Base-by-base conservation (phyloP, 805 yeast genomes). In the Candida alai region DNA sequence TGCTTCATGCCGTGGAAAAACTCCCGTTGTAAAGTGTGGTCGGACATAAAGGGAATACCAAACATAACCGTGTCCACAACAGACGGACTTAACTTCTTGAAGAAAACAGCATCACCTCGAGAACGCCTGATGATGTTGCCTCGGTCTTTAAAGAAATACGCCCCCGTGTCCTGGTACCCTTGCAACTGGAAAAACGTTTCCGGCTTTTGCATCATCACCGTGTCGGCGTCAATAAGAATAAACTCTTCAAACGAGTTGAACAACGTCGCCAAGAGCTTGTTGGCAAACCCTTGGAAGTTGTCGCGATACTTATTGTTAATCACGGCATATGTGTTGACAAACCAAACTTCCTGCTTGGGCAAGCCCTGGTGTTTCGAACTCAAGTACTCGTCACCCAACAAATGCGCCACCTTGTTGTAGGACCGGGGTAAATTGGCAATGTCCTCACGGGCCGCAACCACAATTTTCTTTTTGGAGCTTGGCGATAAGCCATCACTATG, bases 181-280 rank as follows among this genome's bases (percentile, higher is more conserved):
- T 31, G 17, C 24, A 43, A 34, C 2, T 40, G 35, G 30, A 51
- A 51, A 35, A 51, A 47, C 20, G 42, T 39, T 7, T 60, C 47
- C 2, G 68, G 57, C 14, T 57, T 52, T 28, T 60, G 56, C 35
- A 73, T 52, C 2, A 74, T 64, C 1, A 74, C 70, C 1, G 68
- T 57, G 41, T 70, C 78, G 4, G 78, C 76, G 43, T 77, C 82
- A 11, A 76, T 36, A 18, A 76, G 51, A 7, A 76, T 52, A 20
- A 63, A 60, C 42, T 73, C 76, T 20, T 67, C 66, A 44, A 74
- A 76, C 6, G 76, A 65, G 31, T 58, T 56, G 54, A 72, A 73
- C 24, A 70, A 39, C 3, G 68, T 48, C 0, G 78, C 73, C 28
- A 72, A 44, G 30, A 73, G 54, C 43, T 73, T 73, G 47, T 68